Evolutionary conservation across 1,284 basidiomycete genomes (phyloP).

Genomic region (Trametes sp.): DNA sequence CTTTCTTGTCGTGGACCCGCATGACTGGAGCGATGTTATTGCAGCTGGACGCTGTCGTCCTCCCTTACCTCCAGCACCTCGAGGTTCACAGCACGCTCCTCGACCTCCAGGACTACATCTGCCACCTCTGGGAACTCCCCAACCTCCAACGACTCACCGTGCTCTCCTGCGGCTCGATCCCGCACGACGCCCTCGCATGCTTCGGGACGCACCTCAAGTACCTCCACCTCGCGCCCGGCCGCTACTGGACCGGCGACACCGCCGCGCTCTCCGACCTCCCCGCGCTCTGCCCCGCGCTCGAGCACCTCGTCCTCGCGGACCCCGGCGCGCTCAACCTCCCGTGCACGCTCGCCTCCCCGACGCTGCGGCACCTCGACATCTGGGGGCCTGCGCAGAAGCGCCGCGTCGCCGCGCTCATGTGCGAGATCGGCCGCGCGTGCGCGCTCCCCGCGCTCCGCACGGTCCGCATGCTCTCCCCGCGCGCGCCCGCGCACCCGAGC

Average conservation of each 20-base stretch:
- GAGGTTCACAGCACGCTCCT: not conserved
- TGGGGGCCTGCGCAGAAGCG: conserved; percentile 3
- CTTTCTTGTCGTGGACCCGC: not conserved
- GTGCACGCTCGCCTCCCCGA: conserved; percentile 3
- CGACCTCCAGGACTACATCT: not conserved
- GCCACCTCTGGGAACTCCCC: not conserved
- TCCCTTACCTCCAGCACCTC: not conserved
- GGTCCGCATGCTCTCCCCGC: conserved; percentile 4
- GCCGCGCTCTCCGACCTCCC: not conserved
- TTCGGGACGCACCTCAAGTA: not conserved
- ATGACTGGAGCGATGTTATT: not conserved
- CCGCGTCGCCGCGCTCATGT: conserved; percentile 14
- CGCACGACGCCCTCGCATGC: not conserved
- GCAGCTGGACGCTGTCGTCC: not conserved
- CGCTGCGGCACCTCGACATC: conserved; percentile 15
- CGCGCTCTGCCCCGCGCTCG: not conserved
- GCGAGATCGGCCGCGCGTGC: conserved; percentile 4
- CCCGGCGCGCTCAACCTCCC: not conserved
- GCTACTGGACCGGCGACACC: not conserved
- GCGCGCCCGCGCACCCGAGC: not conserved
- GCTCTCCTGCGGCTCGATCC: not conserved
- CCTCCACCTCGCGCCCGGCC: not conserved
- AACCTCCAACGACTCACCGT: conserved; percentile 4
- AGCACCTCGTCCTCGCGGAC: conserved; percentile 4
- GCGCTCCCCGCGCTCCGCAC: not conserved